A percentile compares a stretch with the other conserved stretches of the same genome.
phyloP scores from a whole-genome alignment of 495 filamentous ascomycete species.

The Podospora didyma region DNA sequence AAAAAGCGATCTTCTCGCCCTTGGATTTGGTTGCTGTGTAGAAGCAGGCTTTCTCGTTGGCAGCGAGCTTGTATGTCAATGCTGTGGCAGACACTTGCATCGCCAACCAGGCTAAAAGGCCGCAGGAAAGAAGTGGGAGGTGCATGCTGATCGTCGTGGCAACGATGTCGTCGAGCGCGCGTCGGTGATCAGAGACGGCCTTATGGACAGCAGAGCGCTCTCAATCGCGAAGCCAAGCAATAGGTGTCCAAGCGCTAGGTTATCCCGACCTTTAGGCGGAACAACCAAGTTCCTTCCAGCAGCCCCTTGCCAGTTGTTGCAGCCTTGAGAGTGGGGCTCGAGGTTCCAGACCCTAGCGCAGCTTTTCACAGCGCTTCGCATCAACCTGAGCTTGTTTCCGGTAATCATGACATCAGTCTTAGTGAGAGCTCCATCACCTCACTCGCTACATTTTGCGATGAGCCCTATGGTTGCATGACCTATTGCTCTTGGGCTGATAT shows the following conservation, averaged over 20 bases:
- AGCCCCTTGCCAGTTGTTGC: neutral
- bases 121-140: conserved; percentile 41
- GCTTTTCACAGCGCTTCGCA: neutral
- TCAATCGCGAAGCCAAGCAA: conserved; percentile 16
- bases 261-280: conserved; percentile 18
- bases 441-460: neutral
- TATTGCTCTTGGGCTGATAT: neutral
- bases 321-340: neutral
- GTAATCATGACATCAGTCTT: conserved; percentile 24
- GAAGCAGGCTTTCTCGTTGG: conserved; percentile 96
- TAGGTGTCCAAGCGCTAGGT: conserved; percentile 4
- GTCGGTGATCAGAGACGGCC: conserved; percentile 1
- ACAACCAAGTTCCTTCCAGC: conserved; percentile 13
- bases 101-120: conserved; percentile 62
- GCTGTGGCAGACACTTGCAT: conserved; percentile 72
- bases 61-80: conserved; percentile 85
- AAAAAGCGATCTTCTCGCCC: conserved; percentile 91
- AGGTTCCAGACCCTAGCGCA: too few relatives aligned
- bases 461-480: too few relatives aligned
- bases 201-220: conserved; percentile 21
- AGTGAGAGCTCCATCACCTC: neutral
- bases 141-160: conserved; percentile 36
- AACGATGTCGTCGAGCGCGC: neutral
- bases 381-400: conserved; percentile 8
- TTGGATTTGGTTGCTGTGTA: conserved; percentile 69